phyloP scores from a whole-genome alignment of 352 stramenopile species.

The Phytophthora melonis region DNA sequence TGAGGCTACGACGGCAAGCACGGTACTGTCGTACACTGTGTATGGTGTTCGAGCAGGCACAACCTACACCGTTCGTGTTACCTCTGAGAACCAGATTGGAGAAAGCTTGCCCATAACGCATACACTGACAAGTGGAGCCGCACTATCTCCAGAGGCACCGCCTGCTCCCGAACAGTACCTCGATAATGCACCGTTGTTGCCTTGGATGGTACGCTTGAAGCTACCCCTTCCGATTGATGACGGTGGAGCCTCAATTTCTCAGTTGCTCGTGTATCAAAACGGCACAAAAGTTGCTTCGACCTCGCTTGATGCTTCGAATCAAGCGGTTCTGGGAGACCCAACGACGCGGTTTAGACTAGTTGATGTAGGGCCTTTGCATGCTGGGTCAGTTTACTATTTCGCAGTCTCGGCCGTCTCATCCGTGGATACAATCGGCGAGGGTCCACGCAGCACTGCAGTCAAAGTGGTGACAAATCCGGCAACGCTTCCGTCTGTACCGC shows the following conservation, averaged over 20 bases:
- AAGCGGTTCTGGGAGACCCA: slow-evolving; percentile 16
- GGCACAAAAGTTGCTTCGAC: slow-evolving; percentile 34
- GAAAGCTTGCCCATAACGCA: slow-evolving; percentile 8
- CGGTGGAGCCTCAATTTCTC: slow-evolving; percentile 47
- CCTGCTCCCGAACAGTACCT: slow-evolving; percentile 27
- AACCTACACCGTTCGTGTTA: slow-evolving; percentile 41
- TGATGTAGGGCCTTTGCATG: slow-evolving; percentile 37
- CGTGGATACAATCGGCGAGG: slow-evolving; percentile 36
- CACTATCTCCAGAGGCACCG: slow-evolving; percentile 38
- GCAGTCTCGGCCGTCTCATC: slow-evolving; percentile 42
- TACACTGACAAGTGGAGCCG: slow-evolving; percentile 36
- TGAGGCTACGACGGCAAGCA: slow-evolving; percentile 7
- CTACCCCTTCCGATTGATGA: slow-evolving; percentile 51
- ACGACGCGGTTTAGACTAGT: slow-evolving; percentile 28
- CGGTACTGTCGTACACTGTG: slow-evolving; percentile 23
- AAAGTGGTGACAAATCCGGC: slow-evolving; percentile 40
- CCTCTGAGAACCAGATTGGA: slow-evolving; percentile 39
- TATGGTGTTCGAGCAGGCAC: slow-evolving; percentile 38
- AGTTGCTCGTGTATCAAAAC: slow-evolving; percentile 56
- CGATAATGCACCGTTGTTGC: slow-evolving; percentile 22
- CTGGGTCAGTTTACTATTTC: slow-evolving; percentile 47
- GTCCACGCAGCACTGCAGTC: slow-evolving; percentile 37
- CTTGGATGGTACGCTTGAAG: slow-evolving; percentile 45
- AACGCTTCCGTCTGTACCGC: slow-evolving; percentile 48
- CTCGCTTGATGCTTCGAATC: slow-evolving; percentile 10